These are phyloP conservation scores for Zoysia pacifica DNA, from an alignment of 176 grass and related monocot species.

Conservation along the genomic window DNA sequence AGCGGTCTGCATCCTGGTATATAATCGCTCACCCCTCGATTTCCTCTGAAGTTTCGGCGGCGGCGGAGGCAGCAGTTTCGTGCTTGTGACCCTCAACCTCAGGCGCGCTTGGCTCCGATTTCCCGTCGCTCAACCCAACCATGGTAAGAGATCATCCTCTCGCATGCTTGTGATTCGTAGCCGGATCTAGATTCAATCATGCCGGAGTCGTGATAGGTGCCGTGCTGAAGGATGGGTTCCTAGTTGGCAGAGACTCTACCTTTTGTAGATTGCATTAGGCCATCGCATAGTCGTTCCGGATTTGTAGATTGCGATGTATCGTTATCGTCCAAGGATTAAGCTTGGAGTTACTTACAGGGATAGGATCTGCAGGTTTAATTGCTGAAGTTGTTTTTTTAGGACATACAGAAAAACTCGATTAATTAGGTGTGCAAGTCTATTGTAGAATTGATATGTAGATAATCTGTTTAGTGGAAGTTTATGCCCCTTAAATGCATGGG, in stretches of 20 bases:
- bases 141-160: constrained; percentile 32
- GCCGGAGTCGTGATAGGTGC: background rate
- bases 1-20: constrained; percentile 11
- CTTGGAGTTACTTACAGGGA: too few relatives aligned
- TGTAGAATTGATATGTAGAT: background rate
- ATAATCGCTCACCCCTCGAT: background rate
- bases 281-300: background rate
- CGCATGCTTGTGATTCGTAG: background rate
- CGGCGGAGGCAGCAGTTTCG: constrained; percentile 23
- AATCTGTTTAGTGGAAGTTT: background rate
- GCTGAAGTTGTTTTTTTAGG: background rate
- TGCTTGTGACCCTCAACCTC: constrained; percentile 3
- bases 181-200: background rate
- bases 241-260: background rate
- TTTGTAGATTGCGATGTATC: background rate
- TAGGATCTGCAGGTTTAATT: background rate
- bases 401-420: background rate
- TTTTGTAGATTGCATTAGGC: background rate
- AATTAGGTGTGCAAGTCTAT: background rate
- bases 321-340: background rate
- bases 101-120: constrained; percentile 11
- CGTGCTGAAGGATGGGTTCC: background rate
- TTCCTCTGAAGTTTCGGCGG: constrained; percentile 25
- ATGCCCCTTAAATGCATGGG: background rate
- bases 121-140: constrained; percentile 23